Base-by-base conservation (phyloP, 1,139 yeast species). In the Blastobotrys petasosporus region DNA sequence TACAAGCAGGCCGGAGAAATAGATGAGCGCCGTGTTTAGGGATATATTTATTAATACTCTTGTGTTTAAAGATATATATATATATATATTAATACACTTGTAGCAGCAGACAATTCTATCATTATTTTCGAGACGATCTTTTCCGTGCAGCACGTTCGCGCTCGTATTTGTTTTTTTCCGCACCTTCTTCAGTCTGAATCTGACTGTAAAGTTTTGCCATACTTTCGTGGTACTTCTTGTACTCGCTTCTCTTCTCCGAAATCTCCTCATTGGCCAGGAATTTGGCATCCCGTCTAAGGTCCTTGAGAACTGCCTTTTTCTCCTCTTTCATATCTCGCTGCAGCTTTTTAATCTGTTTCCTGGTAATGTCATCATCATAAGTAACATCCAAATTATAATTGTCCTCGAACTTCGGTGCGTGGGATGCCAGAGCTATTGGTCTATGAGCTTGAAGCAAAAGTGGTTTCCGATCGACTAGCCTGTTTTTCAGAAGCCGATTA, bases 381-480 rank as follows among this genome's bases (percentile, higher is more conserved):
- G 95, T 85, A 68, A 85, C 87, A 62, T 87, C 97, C 50, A 97
- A 95, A 69, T 88, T 90, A 76, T 83, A 94, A 71, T 88, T 87
- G 61, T 87, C 97, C 67, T 90, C 97, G 62, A 85, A 94, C 67
- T 85, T 83, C 54, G 99, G 99, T 37, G 90, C 84, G 61, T 75
- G 77, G 1, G 95, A 78, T 41, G 92, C 83, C 59, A 94, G 84
- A 3, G 96, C 85, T 48, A 92, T 65, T 31, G 95, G 87, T 60
- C 78, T 79, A 68, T 90, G 97, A n/a, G 77, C 70, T 68, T 94
- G 99, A 54, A 92, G 73, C n/a, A 80, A 70, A 55, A 92, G 74
- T 48, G 97, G 97, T 20, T 20, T 20, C 25, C 25, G 25, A 7
- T 20, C 25, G 49, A 64, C 69, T 50, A 92, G 79, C 47, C 77